phyloP scores from a whole-genome alignment of 2,329 filamentous ascomycete genomes.

The Neopestalotiopsis clavispora region DNA sequence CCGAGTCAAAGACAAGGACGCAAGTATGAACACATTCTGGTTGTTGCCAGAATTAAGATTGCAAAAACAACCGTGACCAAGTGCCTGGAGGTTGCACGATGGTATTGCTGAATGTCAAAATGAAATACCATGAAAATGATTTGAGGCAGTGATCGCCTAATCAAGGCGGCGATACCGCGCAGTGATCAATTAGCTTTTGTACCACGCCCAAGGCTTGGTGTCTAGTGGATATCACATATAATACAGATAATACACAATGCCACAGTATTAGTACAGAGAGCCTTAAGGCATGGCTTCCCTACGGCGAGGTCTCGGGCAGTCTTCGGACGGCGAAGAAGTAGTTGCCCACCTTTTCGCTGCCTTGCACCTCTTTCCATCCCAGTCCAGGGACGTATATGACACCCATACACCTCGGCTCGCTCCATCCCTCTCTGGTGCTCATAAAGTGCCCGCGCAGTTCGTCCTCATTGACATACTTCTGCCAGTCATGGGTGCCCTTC shows the following conservation, averaged over 20 bases:
- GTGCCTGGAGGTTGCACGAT: too few species aligned
- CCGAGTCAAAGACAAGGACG: too few species aligned
- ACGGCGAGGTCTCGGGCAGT: conserved; percentile 18
- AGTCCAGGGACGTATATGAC: conserved; percentile 89
- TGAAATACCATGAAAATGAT: too few species aligned
- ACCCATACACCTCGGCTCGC: conserved; percentile 69
- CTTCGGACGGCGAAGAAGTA: conserved; percentile 85
- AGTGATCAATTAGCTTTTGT: too few species aligned
- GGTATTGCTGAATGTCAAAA: too few species aligned
- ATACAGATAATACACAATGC: conserved; percentile 7
- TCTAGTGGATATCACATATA: conserved; percentile 3
- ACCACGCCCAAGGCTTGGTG: background rate
- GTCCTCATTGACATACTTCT: conserved; percentile 88
- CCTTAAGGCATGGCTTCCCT: too few species aligned
- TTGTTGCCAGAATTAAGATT: too few species aligned
- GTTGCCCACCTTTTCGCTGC: conserved; percentile 87
- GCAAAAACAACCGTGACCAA: too few species aligned
- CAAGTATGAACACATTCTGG: too few species aligned
- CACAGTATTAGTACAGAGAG: conserved; percentile 1
- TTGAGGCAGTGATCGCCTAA: too few species aligned
- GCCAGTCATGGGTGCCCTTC: conserved; percentile 93
- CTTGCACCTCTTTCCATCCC: conserved; percentile 84
- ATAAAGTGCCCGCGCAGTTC: conserved; percentile 70
- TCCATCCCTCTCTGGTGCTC: conserved; percentile 58
- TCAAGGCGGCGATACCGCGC: too few species aligned